phyloP scores from a whole-genome alignment of 2,329 filamentous ascomycete species.

The Aspergillus luchuensis region DNA sequence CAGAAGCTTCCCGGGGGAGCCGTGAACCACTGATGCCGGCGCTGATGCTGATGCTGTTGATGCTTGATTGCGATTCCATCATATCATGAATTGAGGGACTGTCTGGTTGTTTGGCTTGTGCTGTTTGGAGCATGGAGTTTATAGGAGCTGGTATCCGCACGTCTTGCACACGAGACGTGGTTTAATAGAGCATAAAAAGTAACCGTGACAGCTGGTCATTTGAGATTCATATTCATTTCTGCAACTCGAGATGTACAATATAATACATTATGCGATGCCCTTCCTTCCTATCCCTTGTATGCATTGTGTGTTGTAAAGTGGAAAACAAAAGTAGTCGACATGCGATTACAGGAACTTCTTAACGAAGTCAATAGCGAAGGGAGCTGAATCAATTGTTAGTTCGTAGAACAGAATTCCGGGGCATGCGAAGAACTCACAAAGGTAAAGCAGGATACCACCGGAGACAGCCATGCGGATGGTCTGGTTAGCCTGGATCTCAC shows the following conservation, averaged over 20 bases:
- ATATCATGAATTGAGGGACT: neutral
- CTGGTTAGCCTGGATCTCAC: constrained; percentile 56
- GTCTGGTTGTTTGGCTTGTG: neutral
- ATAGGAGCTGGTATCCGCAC: constrained; percentile 8
- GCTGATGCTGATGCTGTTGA: neutral
- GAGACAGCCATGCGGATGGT: constrained; percentile 58
- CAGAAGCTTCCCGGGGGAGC: constrained; percentile 40
- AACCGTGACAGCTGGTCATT: neutral
- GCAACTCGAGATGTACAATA: constrained; percentile 1
- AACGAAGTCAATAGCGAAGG: constrained; percentile 53
- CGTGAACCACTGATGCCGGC: constrained; percentile 17
- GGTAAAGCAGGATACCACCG: constrained; percentile 60
- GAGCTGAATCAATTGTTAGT: constrained; percentile 37
- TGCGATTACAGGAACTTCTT: constrained; percentile 48
- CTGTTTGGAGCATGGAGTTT: constrained; percentile 5
- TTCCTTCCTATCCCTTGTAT: constrained; percentile 2
- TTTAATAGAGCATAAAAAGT: constrained; percentile 3
- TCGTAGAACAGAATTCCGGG: neutral
- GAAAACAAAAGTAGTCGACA: too few species aligned
- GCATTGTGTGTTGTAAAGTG: too few species aligned
- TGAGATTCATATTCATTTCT: neutral
- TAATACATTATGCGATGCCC: constrained; percentile 2
- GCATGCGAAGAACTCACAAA: constrained; percentile 53
- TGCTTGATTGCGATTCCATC: too few species aligned
- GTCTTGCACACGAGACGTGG: neutral